A percentile compares a stretch with the other conserved stretches of the same genome.
phyloP scores from a whole-genome alignment of 192 early-diverging fungal species.

The Podochytrium sp. region DNA sequence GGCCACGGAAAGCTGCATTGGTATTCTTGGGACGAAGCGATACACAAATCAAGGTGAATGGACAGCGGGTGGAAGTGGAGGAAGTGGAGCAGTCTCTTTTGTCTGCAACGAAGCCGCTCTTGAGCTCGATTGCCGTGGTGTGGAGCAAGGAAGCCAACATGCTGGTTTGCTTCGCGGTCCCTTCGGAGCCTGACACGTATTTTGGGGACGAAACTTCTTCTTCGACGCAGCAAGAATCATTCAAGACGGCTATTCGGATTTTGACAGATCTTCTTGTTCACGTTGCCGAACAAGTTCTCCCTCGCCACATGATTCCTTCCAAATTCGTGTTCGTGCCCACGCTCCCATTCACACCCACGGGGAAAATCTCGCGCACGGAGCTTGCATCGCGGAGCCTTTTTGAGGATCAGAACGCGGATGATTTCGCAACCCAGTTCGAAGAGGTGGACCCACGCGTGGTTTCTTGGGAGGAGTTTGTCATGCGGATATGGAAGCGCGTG shows the following conservation, averaged over 20 bases:
- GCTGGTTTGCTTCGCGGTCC: conserved; percentile 23
- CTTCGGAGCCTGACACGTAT: not conserved
- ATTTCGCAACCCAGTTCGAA: conserved; percentile 2
- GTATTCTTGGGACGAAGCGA: conserved; percentile 27
- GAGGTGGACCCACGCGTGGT: not conserved
- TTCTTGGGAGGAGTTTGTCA: conserved; percentile 15
- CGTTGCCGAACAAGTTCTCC: not conserved
- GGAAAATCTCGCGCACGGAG: conserved; percentile 15
- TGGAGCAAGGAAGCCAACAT: not conserved
- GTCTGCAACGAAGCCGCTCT: not conserved
- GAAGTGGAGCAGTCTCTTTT: conserved; percentile 29
- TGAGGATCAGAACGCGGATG: not conserved
- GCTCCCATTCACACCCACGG: conserved; percentile 16
- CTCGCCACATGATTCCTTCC: conserved; percentile 26
- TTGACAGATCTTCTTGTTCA: not conserved
- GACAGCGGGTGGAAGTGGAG: conserved; percentile 30
- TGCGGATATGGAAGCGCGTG: conserved; percentile 17
- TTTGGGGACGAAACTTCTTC: not conserved
- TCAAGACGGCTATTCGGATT: not conserved
- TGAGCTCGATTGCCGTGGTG: conserved; percentile 24
- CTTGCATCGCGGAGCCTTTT: conserved; percentile 4
- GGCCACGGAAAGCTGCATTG: not conserved
- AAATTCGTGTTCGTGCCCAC: conserved; percentile 3
- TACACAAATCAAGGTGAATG: conserved; percentile 33
- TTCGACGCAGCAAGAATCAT: not conserved